Percentiles rank a stretch among this genome's conserved stretches.
Evolutionary conservation across 2,329 filamentous ascomycete species (phyloP).

Genomic region (Ciborinia camelliae): DNA sequence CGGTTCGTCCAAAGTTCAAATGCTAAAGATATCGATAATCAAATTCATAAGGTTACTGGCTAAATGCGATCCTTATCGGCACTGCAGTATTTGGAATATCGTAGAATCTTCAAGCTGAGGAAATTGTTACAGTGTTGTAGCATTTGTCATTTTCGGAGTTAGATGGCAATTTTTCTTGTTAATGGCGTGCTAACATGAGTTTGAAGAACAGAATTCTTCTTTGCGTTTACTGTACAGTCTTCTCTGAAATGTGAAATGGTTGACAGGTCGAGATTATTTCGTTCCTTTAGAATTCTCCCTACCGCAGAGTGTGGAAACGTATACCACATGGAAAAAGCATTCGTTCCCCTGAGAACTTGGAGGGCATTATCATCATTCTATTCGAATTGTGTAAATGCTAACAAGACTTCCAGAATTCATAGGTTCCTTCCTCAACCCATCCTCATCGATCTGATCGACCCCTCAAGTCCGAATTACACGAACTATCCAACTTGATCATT

Average conservation of each 20-base stretch:
- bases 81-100: constrained; percentile 9
- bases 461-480: background rate
- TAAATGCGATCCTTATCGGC: constrained; percentile 4
- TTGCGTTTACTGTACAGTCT: too few relatives aligned
- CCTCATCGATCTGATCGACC: background rate
- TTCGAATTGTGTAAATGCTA: background rate
- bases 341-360: background rate
- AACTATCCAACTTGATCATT: background rate
- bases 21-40: too few relatives aligned
- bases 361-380: background rate
- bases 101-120: background rate
- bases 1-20: constrained; percentile 1
- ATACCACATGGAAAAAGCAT: background rate
- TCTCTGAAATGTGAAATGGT: too few relatives aligned
- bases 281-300: background rate
- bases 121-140: too few relatives aligned
- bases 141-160: background rate
- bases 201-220: too few relatives aligned
- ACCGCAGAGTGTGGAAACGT: background rate
- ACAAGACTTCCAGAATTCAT: background rate
- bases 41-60: background rate
- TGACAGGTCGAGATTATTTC: background rate
- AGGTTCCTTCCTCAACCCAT: background rate
- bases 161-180: background rate
- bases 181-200: background rate